A percentile compares a stretch with the other conserved stretches of the same genome.
These are phyloP conservation scores for Claviceps sorghi DNA, from an alignment of 2,329 filamentous ascomycete species.

Conservation along the genomic window DNA sequence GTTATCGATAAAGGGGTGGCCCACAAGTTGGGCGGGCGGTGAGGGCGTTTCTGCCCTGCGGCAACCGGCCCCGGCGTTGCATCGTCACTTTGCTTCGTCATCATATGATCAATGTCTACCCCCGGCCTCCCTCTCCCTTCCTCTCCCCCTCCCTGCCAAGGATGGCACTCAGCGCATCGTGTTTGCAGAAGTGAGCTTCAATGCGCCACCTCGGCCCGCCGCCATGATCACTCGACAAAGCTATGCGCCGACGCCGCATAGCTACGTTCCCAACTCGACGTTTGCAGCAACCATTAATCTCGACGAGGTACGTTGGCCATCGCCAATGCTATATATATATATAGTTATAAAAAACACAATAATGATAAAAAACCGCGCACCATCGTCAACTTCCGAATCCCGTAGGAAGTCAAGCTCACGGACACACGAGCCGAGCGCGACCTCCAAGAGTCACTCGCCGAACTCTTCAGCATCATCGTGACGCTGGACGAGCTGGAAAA, in stretches of 20 bases:
- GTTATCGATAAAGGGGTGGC: slow-evolving; percentile 21
- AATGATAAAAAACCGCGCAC: neutral
- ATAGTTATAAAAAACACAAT: neutral
- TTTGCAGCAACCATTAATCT: slow-evolving; percentile 83
- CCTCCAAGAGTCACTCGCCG: slow-evolving; percentile 86
- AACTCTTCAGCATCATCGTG: slow-evolving; percentile 94
- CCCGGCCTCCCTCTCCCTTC: no score
- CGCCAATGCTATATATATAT: neutral
- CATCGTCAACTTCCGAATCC: neutral
- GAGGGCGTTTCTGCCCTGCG: slow-evolving; percentile 20
- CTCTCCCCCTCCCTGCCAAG: neutral
- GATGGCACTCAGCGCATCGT: neutral
- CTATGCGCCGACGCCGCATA: slow-evolving; percentile 81
- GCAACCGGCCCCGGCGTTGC: neutral
- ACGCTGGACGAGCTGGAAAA: slow-evolving; percentile 93
- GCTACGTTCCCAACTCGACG: slow-evolving; percentile 74
- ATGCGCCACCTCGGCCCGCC: slow-evolving; percentile 16
- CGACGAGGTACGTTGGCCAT: slow-evolving; percentile 53
- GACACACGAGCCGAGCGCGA: slow-evolving; percentile 80
- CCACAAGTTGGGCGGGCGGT: slow-evolving; percentile 17
- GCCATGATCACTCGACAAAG: slow-evolving; percentile 47
- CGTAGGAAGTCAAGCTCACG: slow-evolving; percentile 80
- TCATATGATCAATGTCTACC: neutral
- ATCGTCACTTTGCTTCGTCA: neutral
- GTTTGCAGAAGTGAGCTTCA: slow-evolving; percentile 6